These are phyloP conservation scores for Cyclotella baltica DNA, from an alignment of 108 stramenopile species.

Conservation along the genomic window DNA sequence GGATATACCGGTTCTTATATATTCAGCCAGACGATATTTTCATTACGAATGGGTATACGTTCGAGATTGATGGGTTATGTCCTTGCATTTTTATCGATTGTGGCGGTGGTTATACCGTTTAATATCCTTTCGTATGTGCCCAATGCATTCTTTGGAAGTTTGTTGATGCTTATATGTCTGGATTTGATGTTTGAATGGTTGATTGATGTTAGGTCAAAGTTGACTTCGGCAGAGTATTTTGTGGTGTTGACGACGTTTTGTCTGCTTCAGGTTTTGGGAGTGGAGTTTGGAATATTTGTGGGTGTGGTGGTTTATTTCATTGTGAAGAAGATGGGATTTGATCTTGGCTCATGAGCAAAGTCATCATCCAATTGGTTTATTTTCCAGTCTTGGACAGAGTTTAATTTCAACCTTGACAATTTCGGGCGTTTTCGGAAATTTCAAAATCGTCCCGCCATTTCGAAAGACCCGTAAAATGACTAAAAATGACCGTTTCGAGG, in stretches of 20 bases:
- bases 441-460: too few relatives aligned
- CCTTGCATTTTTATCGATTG: slow-evolving; percentile 65
- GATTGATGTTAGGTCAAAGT: slow-evolving; percentile 81
- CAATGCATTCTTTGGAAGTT: slow-evolving; percentile 93
- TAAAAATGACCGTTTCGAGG: too few relatives aligned
- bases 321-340: slow-evolving; percentile 52
- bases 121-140: slow-evolving; percentile 89
- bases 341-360: slow-evolving; percentile 18
- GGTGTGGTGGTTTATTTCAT: slow-evolving; percentile 72
- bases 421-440: too few relatives aligned
- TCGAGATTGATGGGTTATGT: slow-evolving; percentile 81
- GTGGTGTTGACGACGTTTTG: slow-evolving; percentile 87
- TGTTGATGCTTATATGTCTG: slow-evolving; percentile 90
- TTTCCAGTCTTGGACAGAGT: too few relatives aligned
- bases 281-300: slow-evolving; percentile 87
- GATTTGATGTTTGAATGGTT: slow-evolving; percentile 98
- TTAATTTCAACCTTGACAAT: too few relatives aligned
- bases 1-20: slow-evolving; percentile 93
- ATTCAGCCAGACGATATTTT: slow-evolving; percentile 97
- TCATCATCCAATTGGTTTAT: too few relatives aligned
- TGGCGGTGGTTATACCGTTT: slow-evolving; percentile 78
- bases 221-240: slow-evolving; percentile 79
- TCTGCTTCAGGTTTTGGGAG: slow-evolving; percentile 81
- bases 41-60: slow-evolving; percentile 89
- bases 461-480: too few relatives aligned